A percentile compares a stretch with the other conserved stretches of the same genome.
Evolutionary conservation across 2,329 filamentous ascomycete genomes (phyloP).

Genomic region (Trichoderma sp.): DNA sequence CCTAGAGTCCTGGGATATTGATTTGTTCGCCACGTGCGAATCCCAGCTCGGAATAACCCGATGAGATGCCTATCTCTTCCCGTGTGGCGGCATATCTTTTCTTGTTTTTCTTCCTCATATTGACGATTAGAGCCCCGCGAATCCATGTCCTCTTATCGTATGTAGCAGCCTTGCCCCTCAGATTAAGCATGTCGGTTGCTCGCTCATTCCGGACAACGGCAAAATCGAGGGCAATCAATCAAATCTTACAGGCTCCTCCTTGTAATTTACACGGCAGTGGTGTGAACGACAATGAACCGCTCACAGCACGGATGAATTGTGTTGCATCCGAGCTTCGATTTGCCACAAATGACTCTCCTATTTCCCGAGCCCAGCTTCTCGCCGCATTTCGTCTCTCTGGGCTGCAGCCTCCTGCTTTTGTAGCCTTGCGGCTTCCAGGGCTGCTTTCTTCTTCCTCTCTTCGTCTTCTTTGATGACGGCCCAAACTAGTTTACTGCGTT

Average conservation of each 20-base stretch:
- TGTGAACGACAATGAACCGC: background rate
- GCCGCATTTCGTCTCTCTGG: constrained; percentile 51
- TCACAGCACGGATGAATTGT: background rate
- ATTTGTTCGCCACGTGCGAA: background rate
- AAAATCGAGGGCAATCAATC: background rate
- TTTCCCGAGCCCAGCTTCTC: constrained; percentile 47
- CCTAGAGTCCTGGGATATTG: background rate
- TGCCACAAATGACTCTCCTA: constrained; percentile 19
- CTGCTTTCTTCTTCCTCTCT: constrained; percentile 43
- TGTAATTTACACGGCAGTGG: constrained; percentile 4
- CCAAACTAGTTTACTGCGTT: constrained; percentile 45
- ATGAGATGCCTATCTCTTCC: background rate
- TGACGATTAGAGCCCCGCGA: background rate
- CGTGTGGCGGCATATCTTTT: background rate
- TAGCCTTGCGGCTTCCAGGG: constrained; percentile 38
- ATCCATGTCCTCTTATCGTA: background rate
- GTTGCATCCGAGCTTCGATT: background rate
- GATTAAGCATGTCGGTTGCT: background rate
- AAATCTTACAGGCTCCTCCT: constrained; percentile 11
- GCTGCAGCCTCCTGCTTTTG: constrained; percentile 45
- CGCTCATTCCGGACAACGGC: background rate
- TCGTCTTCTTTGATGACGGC: constrained; percentile 52
- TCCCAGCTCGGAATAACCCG: background rate
- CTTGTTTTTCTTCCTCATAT: background rate
- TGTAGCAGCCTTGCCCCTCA: background rate